phyloP scores from a whole-genome alignment of 73 alveolate species.

The Symbiodinium pilosum region DNA sequence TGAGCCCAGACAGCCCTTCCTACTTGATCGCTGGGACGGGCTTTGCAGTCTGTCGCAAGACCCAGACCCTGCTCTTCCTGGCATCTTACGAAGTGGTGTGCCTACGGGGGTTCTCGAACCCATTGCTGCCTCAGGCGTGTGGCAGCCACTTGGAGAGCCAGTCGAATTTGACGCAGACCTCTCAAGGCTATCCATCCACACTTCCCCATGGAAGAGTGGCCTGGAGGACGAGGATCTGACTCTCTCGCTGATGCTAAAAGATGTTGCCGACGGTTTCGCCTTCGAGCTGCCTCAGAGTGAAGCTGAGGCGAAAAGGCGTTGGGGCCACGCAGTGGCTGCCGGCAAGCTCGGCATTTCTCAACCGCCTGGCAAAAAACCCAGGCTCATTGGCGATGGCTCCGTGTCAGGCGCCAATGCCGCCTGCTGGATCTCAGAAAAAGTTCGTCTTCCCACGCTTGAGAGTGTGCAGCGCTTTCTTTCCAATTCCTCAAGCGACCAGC shows the following conservation, averaged over 20 bases:
- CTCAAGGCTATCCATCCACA: not conserved
- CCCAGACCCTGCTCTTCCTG: not conserved
- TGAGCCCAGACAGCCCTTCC: not conserved
- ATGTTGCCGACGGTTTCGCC: not conserved
- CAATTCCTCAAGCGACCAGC: not conserved
- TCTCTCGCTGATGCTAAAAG: not conserved
- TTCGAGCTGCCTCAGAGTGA: not conserved
- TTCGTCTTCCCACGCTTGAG: not conserved
- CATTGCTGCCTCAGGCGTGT: not conserved
- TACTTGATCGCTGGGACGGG: not conserved
- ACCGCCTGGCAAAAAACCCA: constrained; percentile 4
- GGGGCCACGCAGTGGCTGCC: not conserved
- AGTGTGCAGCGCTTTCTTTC: not conserved
- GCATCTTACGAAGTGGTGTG: not conserved
- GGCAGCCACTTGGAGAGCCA: not conserved
- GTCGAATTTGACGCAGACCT: not conserved
- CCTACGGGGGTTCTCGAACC: constrained; percentile 10
- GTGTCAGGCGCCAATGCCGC: not conserved
- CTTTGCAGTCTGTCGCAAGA: not conserved
- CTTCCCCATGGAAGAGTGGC: not conserved
- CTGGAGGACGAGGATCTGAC: not conserved
- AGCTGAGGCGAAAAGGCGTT: not conserved
- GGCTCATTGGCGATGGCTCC: not conserved
- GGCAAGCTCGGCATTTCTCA: not conserved
- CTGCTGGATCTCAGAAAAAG: not conserved